Conservation (phyloP, 805 yeast genomes). For the Saccharomyces eubayanus region DNA sequence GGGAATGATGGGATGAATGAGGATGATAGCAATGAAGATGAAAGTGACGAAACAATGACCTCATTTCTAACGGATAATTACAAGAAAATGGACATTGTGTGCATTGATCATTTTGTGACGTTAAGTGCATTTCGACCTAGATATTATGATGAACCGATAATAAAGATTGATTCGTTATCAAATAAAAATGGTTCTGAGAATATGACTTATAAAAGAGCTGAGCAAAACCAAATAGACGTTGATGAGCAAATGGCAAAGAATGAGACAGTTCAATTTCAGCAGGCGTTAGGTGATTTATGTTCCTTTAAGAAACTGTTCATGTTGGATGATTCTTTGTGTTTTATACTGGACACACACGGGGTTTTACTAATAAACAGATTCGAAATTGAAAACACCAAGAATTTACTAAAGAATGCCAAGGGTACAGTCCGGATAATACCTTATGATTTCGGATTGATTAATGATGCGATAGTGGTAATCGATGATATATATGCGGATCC, state of each 20-base stretch:
- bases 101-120: constrained; percentile 15
- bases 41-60: constrained; percentile 8
- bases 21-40: neutral
- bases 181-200: neutral
- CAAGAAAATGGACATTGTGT: constrained; percentile 17
- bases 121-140: constrained; percentile 20
- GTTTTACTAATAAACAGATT: constrained; percentile 17
- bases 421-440: constrained; percentile 13
- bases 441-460: constrained; percentile 18
- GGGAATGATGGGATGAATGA: constrained; percentile 1
- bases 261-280: neutral
- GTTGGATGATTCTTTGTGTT: constrained; percentile 15
- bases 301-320: constrained; percentile 22
- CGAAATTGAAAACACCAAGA: constrained; percentile 6
- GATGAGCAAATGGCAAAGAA: neutral
- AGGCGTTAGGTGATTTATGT: constrained; percentile 8
- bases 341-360: constrained; percentile 20
- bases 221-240: neutral
- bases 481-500: constrained; percentile 5
- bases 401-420: constrained; percentile 3
- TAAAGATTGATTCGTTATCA: constrained; percentile 12
- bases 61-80: constrained; percentile 22
- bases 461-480: constrained; percentile 16
- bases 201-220: neutral
- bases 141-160: constrained; percentile 14